Evolutionary conservation across 192 early-diverging fungal genomes (phyloP), one percentile per base, ranked within the genome.

Genomic region (Coemansia sp.): DNA sequence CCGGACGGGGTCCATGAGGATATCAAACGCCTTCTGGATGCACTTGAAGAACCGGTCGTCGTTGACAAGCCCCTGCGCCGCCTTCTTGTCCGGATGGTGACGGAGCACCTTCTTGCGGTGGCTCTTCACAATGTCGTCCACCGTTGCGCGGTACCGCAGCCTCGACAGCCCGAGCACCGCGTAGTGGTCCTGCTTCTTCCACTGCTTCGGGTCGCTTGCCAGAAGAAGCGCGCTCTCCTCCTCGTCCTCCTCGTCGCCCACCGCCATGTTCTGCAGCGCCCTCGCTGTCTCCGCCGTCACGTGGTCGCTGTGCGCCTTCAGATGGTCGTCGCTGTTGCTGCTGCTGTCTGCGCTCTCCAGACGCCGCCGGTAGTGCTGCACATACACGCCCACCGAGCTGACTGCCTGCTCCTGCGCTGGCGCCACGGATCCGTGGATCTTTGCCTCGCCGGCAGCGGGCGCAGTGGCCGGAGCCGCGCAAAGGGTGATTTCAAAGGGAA

Each of bases 31-130:
- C 85, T 85, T 90, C 74, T 97, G 94, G 62, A 98, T 92, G 80
- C 98, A 99, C 88, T 99, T 99, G 92, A 99, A 99, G 86, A 98
- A 98, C n/a, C 89, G 84, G 84, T 99, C 98, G 71, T 95, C 93
- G 83, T 91, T 91, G 40, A 82, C 74, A 52, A 84, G 78, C 40
- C 88, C 90, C 68, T 88, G 86, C 18, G 84, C 76, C 18, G 92
- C 93, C 87, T 96, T 97, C 91, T 99, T 99, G 85, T 99, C 98
- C 43, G 98, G 98, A 75, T 99, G 98, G 87, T 98, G 95, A 54
- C 92, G 91, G 59, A 99, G 89, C 41, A 98, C 98, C 89, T 97
- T 98, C 62, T 87, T 84, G 73, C 94, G 90, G 82, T 95, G 79
- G 66, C 41, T 91, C 63, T 87, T 86, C 87, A 95, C 93, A 77